Evolutionary conservation across 2,329 filamentous ascomycete species (phyloP).

Genomic region (Aspergillus piperis): DNA sequence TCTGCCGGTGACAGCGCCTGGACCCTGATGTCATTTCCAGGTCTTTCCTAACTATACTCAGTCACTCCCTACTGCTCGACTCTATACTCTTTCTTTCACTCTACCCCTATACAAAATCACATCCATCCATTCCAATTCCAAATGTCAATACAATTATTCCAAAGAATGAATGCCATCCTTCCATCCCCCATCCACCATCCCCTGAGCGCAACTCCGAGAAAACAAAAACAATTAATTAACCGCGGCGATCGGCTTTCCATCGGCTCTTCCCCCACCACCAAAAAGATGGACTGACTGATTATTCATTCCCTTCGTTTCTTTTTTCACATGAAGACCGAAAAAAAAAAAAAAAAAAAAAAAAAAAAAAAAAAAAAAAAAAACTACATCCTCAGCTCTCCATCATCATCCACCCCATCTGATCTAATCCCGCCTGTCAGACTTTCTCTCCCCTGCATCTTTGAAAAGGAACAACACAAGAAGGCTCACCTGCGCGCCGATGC

Average conservation of each 20-base stretch:
- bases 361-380: not conserved
- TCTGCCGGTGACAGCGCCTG: not conserved
- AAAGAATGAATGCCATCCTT: not conserved
- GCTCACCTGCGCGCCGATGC: not conserved
- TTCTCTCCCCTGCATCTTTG: not conserved
- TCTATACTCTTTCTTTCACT: too few species aligned
- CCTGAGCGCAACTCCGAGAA: not conserved
- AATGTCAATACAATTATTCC: not conserved
- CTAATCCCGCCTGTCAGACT: not conserved
- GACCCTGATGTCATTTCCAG: not conserved
- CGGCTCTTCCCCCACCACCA: conserved; percentile 1
- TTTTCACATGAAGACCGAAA: conserved; percentile 2
- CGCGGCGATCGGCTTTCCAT: conserved; percentile 8
- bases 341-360: not conserved
- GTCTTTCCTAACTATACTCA: not conserved
- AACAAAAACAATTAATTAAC: not conserved
- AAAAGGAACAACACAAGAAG: not conserved
- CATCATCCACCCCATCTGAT: not conserved
- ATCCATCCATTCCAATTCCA: not conserved
- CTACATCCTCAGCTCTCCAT: too few species aligned
- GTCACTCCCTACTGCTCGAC: not conserved
- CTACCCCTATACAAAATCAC: not conserved
- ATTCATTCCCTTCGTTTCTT: conserved; percentile 1
- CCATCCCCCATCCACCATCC: not conserved
- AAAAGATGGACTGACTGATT: conserved; percentile 2